Evolutionary conservation across 306 rosid species (phyloP), one percentile per base, ranked within the genome.

Genomic region (Canavalia gladiata): DNA sequence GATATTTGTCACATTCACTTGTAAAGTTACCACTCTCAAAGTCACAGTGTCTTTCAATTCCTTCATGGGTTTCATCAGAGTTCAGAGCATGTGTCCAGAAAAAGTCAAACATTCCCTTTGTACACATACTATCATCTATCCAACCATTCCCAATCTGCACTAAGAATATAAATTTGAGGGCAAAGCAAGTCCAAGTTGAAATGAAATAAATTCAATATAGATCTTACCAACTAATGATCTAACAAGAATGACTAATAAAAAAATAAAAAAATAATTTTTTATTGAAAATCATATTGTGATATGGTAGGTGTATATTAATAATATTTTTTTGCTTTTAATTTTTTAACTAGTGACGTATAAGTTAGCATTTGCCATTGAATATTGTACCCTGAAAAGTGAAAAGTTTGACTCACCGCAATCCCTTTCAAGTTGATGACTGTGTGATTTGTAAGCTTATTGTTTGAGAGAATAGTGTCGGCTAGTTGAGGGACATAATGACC

Each of bases 401-500:
- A 11, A 41, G 37, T 31, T 55, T 41, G 18, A 82, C 95, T 91
- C 63, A 91, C 92, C 12, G 93, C 96, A 31, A 89, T 82, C 4
- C 96, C 93, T 79, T 83, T 86, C 8, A 91, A 86, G 72, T 89
- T 86, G 82, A 91, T 74, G 0, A 31, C 2, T 25, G 68, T 86
- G 39, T 79, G 86, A 30, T 81, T 78, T 43, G 80, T 69, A 11
- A 31, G 66, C 9, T 86, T 78, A 75, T 89, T 91, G 1, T 66
- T 31, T 18, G 79, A 28, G 50, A 88, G 83, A 42, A 91, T 88
- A 37, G 81, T 73, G 55, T 85, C 11, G 57, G 96, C 93, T 28
- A 89, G 88, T 54, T 89, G 90, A 80, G 96, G 93, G 1, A 85
- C 80, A 66, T 87, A 91, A 59, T 91, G 91, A n/a, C 97, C 97